Conservation (phyloP, 2,329 filamentous ascomycete genomes). For the Alternaria hordeiaustralica region DNA sequence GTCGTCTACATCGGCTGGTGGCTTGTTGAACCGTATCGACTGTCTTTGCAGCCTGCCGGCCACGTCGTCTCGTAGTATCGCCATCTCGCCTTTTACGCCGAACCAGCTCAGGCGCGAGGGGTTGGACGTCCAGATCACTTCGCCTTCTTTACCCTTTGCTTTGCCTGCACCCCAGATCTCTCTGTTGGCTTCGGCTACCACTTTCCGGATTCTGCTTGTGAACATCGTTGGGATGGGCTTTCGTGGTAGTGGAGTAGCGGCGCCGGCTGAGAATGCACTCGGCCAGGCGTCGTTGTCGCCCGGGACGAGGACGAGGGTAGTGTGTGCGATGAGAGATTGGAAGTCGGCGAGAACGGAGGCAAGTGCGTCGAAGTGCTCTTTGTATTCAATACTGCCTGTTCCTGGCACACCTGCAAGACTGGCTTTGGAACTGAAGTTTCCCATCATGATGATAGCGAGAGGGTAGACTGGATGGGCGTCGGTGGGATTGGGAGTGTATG, state of each 20-base stretch:
- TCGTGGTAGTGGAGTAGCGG: conserved; percentile 72
- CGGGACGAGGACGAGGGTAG: conserved; percentile 90
- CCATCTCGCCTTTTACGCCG: conserved; percentile 84
- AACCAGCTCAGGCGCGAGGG: conserved; percentile 84
- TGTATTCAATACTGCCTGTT: conserved; percentile 90
- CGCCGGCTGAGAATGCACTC: conserved; percentile 80
- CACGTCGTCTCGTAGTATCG: conserved; percentile 87
- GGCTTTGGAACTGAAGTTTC: conserved; percentile 75
- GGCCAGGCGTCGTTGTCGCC: conserved; percentile 98
- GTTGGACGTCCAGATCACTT: conserved; percentile 88
- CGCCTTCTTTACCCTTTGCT: conserved; percentile 63
- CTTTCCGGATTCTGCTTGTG: conserved; percentile 82
- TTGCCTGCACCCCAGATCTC: conserved; percentile 61
- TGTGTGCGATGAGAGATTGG: conserved; percentile 75
- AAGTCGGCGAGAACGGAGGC: conserved; percentile 85
- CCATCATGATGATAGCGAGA: conserved; percentile 80
- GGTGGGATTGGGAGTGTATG: conserved; percentile 66
- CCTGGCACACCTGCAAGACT: conserved; percentile 68
- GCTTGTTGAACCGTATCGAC: conserved; percentile 71
- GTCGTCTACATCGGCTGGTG: conserved; percentile 46
- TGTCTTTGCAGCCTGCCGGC: conserved; percentile 78
- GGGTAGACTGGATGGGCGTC: conserved; percentile 69
- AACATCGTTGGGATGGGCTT: conserved; percentile 85
- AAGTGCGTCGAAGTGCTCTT: conserved; percentile 91
- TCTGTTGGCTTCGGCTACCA: conserved; percentile 78